These are phyloP conservation scores for Vicia sativa DNA, from an alignment of 306 rosid genomes.

Conservation along the genomic window DNA sequence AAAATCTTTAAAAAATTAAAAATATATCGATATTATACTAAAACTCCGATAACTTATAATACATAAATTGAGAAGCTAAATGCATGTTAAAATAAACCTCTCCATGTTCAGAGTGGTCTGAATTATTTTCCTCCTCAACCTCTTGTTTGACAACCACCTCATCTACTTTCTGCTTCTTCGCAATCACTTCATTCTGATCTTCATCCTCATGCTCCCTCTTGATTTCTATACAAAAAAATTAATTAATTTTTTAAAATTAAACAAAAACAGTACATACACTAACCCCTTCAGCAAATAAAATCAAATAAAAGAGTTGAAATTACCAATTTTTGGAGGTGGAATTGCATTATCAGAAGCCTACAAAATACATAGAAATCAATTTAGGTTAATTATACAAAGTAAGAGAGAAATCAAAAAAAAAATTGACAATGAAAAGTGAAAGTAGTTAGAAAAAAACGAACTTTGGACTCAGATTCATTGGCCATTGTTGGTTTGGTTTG, in stretches of 20 bases:
- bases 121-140: constrained; percentile 48
- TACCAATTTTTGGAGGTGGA: not conserved
- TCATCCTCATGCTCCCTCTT: constrained; percentile 62
- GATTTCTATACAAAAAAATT: constrained; percentile 47
- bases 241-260: not conserved
- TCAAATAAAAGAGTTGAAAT: not conserved
- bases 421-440: not conserved
- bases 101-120: constrained; percentile 57
- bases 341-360: not conserved
- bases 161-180: constrained; percentile 67
- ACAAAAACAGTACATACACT: not conserved
- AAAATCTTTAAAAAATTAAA: not conserved
- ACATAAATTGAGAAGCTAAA: not conserved
- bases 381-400: not conserved
- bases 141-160: constrained; percentile 49
- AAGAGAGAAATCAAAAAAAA: not conserved
- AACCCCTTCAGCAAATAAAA: not conserved
- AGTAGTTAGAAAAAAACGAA: not conserved
- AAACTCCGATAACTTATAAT: not conserved
- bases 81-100: constrained; percentile 36
- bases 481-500: not conserved
- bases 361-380: not conserved
- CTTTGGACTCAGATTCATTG: not conserved
- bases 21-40: not conserved
- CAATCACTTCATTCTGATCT: constrained; percentile 43